Conservation (phyloP, 2,329 filamentous ascomycete species). For the Cladorrhinum sp. region DNA sequence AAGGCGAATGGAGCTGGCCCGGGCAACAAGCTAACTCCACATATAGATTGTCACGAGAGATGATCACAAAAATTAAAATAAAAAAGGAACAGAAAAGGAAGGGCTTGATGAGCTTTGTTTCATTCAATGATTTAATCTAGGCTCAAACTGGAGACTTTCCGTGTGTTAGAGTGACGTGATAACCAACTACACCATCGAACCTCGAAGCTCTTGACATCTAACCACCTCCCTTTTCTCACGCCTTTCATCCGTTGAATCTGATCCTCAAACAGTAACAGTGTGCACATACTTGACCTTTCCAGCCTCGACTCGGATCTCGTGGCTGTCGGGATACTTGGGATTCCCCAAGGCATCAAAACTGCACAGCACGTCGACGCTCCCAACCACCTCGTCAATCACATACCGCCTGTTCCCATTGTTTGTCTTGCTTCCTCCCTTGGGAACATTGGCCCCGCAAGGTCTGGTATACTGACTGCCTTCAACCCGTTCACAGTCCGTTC, state of each 20-base stretch:
- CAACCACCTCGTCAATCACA: conserved; percentile 37
- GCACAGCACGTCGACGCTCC: conserved; percentile 36
- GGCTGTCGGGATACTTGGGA: conserved; percentile 32
- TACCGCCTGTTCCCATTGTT: conserved; percentile 35
- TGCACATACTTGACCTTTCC: conserved; percentile 39
- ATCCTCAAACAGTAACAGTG: conserved; percentile 35
- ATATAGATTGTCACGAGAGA: too few relatives aligned
- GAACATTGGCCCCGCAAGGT: conserved; percentile 32
- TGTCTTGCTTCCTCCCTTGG: conserved; percentile 31
- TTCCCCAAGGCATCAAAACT: conserved; percentile 35
- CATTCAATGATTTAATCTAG: conserved; percentile 17
- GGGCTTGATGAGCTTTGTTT: too few relatives aligned
- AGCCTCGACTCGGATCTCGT: conserved; percentile 34
- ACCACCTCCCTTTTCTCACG: background rate
- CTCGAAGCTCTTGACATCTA: background rate
- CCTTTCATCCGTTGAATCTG: too few relatives aligned
- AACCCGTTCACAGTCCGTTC: conserved; percentile 36
- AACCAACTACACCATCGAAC: conserved; percentile 38
- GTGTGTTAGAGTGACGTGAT: conserved; percentile 46
- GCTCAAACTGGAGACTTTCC: conserved; percentile 29
- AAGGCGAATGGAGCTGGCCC: too few relatives aligned
- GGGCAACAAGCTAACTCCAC: too few relatives aligned
- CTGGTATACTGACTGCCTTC: conserved; percentile 34
- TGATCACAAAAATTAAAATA: too few relatives aligned
- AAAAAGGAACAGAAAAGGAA: too few relatives aligned